Base-by-base conservation (phyloP, 2,329 filamentous ascomycete species). In the Aureobasidium sp. region DNA sequence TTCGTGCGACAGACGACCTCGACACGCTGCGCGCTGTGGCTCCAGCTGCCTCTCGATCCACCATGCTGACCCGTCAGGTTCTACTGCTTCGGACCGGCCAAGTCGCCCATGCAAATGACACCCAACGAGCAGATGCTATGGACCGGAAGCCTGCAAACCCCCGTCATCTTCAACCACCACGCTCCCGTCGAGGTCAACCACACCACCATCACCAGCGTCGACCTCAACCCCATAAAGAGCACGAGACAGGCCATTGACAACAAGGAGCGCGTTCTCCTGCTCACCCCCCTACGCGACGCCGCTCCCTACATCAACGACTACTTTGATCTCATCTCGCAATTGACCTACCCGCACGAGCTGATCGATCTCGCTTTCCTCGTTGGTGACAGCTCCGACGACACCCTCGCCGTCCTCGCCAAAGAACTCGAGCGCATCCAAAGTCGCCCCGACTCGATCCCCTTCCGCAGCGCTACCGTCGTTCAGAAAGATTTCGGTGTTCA, bases 341-440 rank as follows among this genome's bases (percentile, higher is more conserved):
- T 99, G 66, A 91, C 90, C 3, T 99, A 99, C 71, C 94, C 94
- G 13, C 94, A 99, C 75, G 82, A 94, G 65, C 82, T 99, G 60
- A 97, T 99, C 70, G 94, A 99, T 71, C 81, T 99, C 55, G 94
- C 85, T 25, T 99, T 99, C 77, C 83, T 99, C 27, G 90, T 99
- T 59, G 89, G 91, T 66, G 94, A 99, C 73, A 93, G 89, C 60
- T 84, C 80, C 42, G 94, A 99, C 71, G 92, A 97, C 69, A 99
- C 94, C 1, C 78, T 96, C 47, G 90, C 90, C n/a, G 84, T 90
- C 9, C 81, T 99, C 45, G 82, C 89, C 2, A 84, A 86, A 64
- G 94, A 99, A 75, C 79, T 97, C 62, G 87, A 96, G 65, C 85
- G 93, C 60, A 84, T 97, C 59, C 94, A 99, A 75, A 87, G 86